Evolutionary conservation across 495 filamentous ascomycete species (phyloP), one percentile per base, ranked within the genome.

Genomic region (Haplographium delicatum): DNA sequence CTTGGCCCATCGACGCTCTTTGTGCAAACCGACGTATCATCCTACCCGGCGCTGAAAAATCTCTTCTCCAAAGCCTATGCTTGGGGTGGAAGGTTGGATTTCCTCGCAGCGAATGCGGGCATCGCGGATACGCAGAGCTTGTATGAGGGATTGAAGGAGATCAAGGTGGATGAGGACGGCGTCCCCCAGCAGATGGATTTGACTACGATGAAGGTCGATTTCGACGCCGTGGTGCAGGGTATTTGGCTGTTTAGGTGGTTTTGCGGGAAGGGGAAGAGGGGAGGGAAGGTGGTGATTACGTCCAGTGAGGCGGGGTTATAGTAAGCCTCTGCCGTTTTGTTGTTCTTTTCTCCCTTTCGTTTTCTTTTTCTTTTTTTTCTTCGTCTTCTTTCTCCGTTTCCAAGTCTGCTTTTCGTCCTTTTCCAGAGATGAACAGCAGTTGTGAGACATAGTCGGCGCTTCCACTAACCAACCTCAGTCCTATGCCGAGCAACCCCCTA

Each of bases 201-300:
- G 23, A 62, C 51, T 23, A 65, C 56, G 8, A 61, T 77, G 53
- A 60, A 72, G 11, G 66, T 75, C 24, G 69, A 77, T 55, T 57
- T 75, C 8, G 15, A 5, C 11, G 16, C 4, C 0, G 54, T 63
- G 0, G 61, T 75, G 13, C 72, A 75, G 47, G 72, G 72, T 1
- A 47, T 69, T 16, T 68, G 70, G 58, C 54, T 76, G 7, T 72
- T 65, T 8, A 62, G 63, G 33, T 69, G 73, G 47, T 72, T 75
- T 51, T 6, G 35, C 4, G 9, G 11, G 67, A 61, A 42, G 58
- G 63, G n/a, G 50, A 59, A 53, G 57, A 33, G 37, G 13, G 41
- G 50, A 10, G 44, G 57, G 10, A 53, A 60, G 51, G 62, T 63
- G 20, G 57, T 69, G 5, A 53, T 63, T 25, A 65, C 61, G 11